A percentile compares a stretch with the other conserved stretches of the same genome.
These are phyloP conservation scores for Daldinia caldariorum DNA, from an alignment of 495 filamentous ascomycete species.

Conservation along the genomic window DNA sequence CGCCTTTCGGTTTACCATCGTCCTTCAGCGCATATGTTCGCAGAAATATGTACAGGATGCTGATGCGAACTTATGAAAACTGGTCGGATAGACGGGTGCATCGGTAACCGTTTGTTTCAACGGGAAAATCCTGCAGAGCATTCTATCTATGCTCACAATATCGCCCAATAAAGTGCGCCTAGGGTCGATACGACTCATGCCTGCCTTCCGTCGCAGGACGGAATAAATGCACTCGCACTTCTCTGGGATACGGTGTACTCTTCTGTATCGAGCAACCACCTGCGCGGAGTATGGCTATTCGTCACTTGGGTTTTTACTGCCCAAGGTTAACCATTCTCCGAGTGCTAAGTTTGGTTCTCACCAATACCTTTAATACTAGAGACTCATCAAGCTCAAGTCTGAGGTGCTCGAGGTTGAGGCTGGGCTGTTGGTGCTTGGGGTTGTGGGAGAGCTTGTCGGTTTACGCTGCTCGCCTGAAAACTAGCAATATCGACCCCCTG, in stretches of 20 bases:
- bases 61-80: conserved; percentile 3
- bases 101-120: neutral
- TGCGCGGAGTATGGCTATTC: neutral
- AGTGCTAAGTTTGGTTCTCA: neutral
- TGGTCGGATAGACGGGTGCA: conserved; percentile 14
- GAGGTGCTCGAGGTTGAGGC: conserved; percentile 9
- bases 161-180: neutral
- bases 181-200: neutral
- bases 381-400: conserved; percentile 10
- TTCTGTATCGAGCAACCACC: neutral
- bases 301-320: neutral
- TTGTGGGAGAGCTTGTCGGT: conserved; percentile 41
- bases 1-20: conserved; percentile 4
- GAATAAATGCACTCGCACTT: neutral
- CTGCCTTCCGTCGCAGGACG: neutral
- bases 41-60: conserved; percentile 34
- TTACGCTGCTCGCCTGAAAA: conserved; percentile 32
- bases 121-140: conserved; percentile 3
- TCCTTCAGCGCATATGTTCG: conserved; percentile 18
- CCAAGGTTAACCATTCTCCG: neutral
- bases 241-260: neutral
- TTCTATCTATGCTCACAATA: neutral
- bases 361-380: neutral
- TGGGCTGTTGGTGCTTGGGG: conserved; percentile 56
- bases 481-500: conserved; percentile 34